Percentiles rank a stretch among this genome's conserved stretches.
Conservation (phyloP, 2,329 filamentous ascomycete species). For the Colletotrichum karsti region DNA sequence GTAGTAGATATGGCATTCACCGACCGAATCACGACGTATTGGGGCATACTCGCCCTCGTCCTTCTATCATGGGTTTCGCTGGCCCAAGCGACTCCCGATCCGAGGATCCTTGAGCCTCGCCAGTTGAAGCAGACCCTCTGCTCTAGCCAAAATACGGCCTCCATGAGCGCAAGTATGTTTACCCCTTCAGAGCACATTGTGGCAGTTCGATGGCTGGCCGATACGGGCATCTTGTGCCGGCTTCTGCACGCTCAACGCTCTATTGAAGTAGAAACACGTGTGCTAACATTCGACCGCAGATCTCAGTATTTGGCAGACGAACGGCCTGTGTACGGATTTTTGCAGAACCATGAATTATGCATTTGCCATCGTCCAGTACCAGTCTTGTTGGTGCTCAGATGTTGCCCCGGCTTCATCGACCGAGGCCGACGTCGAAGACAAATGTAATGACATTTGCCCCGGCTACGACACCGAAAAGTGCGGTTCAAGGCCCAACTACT, state of each 20-base stretch:
- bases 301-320: conserved; percentile 69
- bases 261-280: too few relatives aligned
- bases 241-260: neutral
- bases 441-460: conserved; percentile 69
- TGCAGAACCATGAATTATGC: conserved; percentile 66
- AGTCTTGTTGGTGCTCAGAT: conserved; percentile 80
- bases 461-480: conserved; percentile 73
- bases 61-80: conserved; percentile 34
- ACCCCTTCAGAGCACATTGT: neutral
- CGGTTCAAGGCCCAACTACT: conserved; percentile 60
- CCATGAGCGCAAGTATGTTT: conserved; percentile 40
- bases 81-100: conserved; percentile 18
- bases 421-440: conserved; percentile 41
- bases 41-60: conserved; percentile 35
- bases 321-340: conserved; percentile 71
- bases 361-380: conserved; percentile 72
- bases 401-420: conserved; percentile 62
- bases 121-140: conserved; percentile 38
- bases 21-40: conserved; percentile 30
- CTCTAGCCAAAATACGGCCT: conserved; percentile 46
- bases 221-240: neutral
- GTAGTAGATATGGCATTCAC: conserved; percentile 32
- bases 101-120: conserved; percentile 26
- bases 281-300: conserved; percentile 45
- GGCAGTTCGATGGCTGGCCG: neutral